Conservation (phyloP, 306 rosid species). For the Corylus heterophylla region DNA sequence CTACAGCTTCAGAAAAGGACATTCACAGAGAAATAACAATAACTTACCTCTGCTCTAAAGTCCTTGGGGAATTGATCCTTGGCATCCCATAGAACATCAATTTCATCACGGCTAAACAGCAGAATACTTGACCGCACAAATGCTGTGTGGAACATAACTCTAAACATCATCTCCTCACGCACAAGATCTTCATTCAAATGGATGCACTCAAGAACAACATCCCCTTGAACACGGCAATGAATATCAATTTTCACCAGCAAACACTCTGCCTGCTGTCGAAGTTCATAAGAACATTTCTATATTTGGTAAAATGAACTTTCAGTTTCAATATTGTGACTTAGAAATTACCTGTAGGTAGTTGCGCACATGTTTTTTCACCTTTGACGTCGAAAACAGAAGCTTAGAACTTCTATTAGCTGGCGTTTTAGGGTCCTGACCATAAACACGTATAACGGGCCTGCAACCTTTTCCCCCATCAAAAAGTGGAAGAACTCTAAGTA, state of each 20-base stretch:
- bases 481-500: conserved; percentile 77
- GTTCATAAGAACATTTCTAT: conserved; percentile 41
- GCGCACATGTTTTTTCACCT: conserved; percentile 47
- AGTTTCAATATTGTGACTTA: conserved; percentile 29
- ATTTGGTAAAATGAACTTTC: conserved; percentile 29
- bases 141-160: conserved; percentile 91
- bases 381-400: conserved; percentile 77
- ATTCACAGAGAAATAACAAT: conserved; percentile 34
- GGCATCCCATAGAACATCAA: conserved; percentile 88
- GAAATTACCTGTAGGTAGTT: conserved; percentile 81
- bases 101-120: conserved; percentile 77
- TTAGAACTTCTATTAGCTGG: conserved; percentile 76
- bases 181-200: conserved; percentile 72
- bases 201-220: conserved; percentile 90
- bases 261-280: conserved; percentile 88
- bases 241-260: conserved; percentile 79
- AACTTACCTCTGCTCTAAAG: conserved; percentile 89
- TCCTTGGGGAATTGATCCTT: conserved; percentile 83
- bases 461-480: conserved; percentile 81
- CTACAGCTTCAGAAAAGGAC: conserved; percentile 41
- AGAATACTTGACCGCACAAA: conserved; percentile 85
- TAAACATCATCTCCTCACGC: conserved; percentile 77
- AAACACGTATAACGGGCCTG: conserved; percentile 76
- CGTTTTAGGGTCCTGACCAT: conserved; percentile 81
- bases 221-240: conserved; percentile 89